Evolutionary conservation across 305 asterid genomes (phyloP).

Genomic region (Petunia hybrid): DNA sequence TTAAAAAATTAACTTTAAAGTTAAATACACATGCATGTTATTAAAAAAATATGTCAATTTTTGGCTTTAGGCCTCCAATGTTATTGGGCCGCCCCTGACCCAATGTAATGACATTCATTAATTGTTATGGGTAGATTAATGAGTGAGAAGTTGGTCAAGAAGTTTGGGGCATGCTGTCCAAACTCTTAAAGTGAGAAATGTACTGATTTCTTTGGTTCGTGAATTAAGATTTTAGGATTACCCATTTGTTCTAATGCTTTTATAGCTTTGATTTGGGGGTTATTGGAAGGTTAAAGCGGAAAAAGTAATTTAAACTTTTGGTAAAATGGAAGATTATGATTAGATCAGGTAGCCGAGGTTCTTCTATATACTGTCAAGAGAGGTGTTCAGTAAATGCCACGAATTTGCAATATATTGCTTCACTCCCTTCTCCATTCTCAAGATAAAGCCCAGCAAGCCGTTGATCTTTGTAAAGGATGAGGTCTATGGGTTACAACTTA

Average conservation of each 20-base stretch:
- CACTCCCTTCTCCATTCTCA: slow-evolving; percentile 60
- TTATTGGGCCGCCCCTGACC: too few species aligned
- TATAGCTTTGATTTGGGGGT: slow-evolving; percentile 67
- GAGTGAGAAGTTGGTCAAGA: too few species aligned
- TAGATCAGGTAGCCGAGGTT: slow-evolving; percentile 62
- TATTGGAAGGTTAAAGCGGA: slow-evolving; percentile 74
- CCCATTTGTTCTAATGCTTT: slow-evolving; percentile 60
- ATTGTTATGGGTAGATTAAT: too few species aligned
- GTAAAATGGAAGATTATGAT: slow-evolving; percentile 70
- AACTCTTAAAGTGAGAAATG: too few species aligned
- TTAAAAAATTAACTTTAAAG: too few species aligned
- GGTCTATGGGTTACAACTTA: slow-evolving; percentile 63
- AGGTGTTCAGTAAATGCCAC: slow-evolving; percentile 60
- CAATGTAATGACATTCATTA: too few species aligned
- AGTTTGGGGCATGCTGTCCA: too few species aligned
- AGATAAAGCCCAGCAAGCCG: slow-evolving; percentile 52
- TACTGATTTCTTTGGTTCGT: too few species aligned
- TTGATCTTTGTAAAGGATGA: slow-evolving; percentile 70
- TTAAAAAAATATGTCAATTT: too few species aligned
- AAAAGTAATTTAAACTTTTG: slow-evolving; percentile 76
- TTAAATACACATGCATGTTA: too few species aligned
- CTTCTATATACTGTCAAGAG: slow-evolving; percentile 62
- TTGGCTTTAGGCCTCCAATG: too few species aligned
- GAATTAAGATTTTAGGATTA: slow-evolving; percentile 17
- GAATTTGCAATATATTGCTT: slow-evolving; percentile 62